Evolutionary conservation across 129 eudicot genomes (phyloP).

Genomic region (Kitagawia praeruptora): DNA sequence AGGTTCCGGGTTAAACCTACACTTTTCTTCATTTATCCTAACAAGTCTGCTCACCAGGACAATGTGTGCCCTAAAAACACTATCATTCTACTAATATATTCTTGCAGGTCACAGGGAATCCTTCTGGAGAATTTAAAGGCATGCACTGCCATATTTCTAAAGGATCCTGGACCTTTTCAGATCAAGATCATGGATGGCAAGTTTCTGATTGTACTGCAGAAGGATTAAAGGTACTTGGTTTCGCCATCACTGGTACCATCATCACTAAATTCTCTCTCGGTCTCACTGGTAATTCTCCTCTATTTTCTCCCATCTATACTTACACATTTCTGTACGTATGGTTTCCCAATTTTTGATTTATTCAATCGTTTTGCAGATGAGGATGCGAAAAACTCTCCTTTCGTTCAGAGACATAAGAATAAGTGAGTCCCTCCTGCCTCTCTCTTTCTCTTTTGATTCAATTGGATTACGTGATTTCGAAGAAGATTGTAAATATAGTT

Average conservation of each 20-base stretch:
- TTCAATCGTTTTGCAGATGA: slow-evolving; percentile 26
- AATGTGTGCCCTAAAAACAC: not conserved
- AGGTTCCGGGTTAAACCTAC: slow-evolving; percentile 13
- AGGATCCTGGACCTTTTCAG: slow-evolving; percentile 56
- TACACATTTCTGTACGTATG: not conserved
- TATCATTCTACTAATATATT: not conserved
- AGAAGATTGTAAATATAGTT: not conserved
- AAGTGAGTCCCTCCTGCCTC: not conserved
- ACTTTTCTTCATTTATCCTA: not conserved
- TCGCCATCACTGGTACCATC: slow-evolving; percentile 47
- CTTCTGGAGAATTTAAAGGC: slow-evolving; percentile 31
- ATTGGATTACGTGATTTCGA: not conserved
- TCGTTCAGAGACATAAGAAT: slow-evolving; percentile 50
- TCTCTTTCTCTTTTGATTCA: no score
- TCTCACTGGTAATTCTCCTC: slow-evolving; percentile 27
- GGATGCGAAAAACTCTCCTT: slow-evolving; percentile 46
- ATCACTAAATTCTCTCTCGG: slow-evolving; percentile 47
- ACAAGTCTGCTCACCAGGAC: not conserved
- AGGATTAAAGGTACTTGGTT: slow-evolving; percentile 50
- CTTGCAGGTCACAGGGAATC: slow-evolving; percentile 32
- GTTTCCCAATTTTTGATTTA: not conserved
- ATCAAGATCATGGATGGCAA: slow-evolving; percentile 61
- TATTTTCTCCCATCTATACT: not conserved
- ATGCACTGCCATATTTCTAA: slow-evolving; percentile 42
- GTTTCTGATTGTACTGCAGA: slow-evolving; percentile 58